Evolutionary conservation across 495 filamentous ascomycete species (phyloP).

Genomic region (Neurospora sp.): DNA sequence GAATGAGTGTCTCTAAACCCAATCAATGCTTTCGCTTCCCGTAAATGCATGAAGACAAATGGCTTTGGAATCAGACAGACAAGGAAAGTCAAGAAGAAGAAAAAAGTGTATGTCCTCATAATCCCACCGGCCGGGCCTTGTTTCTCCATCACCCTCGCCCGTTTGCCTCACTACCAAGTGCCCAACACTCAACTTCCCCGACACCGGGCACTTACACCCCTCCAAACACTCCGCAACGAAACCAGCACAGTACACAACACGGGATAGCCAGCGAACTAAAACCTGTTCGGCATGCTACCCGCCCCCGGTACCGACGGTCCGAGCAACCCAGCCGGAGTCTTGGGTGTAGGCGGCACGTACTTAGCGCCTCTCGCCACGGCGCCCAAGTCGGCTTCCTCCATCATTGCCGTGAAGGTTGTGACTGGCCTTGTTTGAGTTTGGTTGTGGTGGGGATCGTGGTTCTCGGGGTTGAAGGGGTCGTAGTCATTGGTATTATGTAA

Average conservation of each 20-base stretch:
- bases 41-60: background rate
- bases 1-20: background rate
- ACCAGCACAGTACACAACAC: background rate
- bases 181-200: background rate
- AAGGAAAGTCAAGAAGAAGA: background rate
- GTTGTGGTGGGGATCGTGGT: background rate
- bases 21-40: background rate
- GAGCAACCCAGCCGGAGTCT: background rate
- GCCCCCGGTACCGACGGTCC: background rate
- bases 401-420: constrained; percentile 58
- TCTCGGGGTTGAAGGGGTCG: background rate
- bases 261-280: background rate
- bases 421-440: constrained; percentile 4
- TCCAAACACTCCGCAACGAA: background rate
- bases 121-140: background rate
- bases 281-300: background rate
- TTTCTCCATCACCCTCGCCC: background rate
- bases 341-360: constrained; percentile 17
- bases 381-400: constrained; percentile 41
- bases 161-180: background rate
- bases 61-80: background rate
- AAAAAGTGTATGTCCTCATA: background rate
- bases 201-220: background rate
- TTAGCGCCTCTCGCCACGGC: constrained; percentile 37
- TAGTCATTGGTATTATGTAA: background rate